A percentile compares a stretch with the other conserved stretches of the same genome.
Evolutionary conservation across 768 basidiomycete genomes (phyloP).

Genomic region (Suillus cothurnatus): DNA sequence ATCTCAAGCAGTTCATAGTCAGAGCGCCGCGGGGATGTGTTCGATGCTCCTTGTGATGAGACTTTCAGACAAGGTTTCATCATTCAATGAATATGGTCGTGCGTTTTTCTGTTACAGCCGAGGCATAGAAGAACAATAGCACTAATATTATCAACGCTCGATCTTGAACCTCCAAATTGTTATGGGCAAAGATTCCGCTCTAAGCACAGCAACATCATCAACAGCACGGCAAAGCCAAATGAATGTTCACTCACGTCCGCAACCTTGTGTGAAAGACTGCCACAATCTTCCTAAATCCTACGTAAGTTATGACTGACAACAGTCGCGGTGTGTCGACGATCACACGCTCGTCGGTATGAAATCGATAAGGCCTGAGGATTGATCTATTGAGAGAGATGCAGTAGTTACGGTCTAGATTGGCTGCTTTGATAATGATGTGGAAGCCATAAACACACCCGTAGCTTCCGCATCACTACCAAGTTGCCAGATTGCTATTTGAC

Average conservation of each 20-base stretch:
- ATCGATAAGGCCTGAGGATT: neutral
- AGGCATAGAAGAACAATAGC: slow-evolving; percentile 27
- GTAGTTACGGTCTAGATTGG: neutral
- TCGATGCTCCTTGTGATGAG: slow-evolving; percentile 22
- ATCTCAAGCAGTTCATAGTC: neutral
- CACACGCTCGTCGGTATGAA: neutral
- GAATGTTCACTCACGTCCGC: neutral
- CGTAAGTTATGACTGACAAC: neutral
- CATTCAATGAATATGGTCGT: too few species aligned
- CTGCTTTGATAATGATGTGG: neutral
- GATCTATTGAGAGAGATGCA: neutral
- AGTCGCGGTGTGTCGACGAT: neutral
- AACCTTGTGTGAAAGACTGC: neutral
- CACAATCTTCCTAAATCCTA: neutral
- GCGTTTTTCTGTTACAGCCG: slow-evolving; percentile 1
- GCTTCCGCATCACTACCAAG: neutral
- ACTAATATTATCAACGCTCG: neutral
- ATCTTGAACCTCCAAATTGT: slow-evolving; percentile 29
- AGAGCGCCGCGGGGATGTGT: slow-evolving; percentile 24
- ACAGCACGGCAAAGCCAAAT: neutral
- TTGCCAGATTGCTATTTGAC: neutral
- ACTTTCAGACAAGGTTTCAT: too few species aligned
- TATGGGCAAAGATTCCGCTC: slow-evolving; percentile 25
- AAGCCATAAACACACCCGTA: neutral
- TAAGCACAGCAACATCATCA: slow-evolving; percentile 24